Conservation (phyloP, 1,284 basidiomycete species). For the Waitea zeae region DNA sequence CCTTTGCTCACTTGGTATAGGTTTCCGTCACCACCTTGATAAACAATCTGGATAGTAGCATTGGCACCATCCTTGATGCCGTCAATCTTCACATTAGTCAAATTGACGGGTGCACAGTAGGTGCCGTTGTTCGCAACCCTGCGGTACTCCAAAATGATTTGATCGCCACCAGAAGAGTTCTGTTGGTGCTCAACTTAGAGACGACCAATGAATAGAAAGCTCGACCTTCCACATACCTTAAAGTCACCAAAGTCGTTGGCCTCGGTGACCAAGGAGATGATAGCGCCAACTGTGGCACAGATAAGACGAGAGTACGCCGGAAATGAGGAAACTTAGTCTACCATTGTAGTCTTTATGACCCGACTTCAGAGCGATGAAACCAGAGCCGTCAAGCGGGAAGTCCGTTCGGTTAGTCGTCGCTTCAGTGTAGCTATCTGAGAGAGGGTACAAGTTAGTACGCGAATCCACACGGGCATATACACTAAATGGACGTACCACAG, state of each 20-base stretch:
- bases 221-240: too few species aligned
- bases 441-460: too few species aligned
- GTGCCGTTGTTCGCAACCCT: too few species aligned
- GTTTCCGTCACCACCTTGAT: constrained; percentile 45
- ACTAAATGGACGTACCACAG: too few species aligned
- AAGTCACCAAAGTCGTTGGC: constrained; percentile 46
- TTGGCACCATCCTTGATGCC: constrained; percentile 36
- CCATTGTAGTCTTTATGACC: constrained; percentile 31
- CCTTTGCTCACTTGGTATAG: constrained; percentile 53
- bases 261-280: constrained; percentile 35
- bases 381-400: constrained; percentile 41
- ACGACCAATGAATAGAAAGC: too few species aligned
- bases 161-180: constrained; percentile 13
- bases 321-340: constrained; percentile 1
- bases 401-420: constrained; percentile 31
- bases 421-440: constrained; percentile 27
- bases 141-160: constrained; percentile 31
- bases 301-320: background rate
- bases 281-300: constrained; percentile 25
- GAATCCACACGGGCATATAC: too few species aligned
- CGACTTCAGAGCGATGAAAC: constrained; percentile 44
- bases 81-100: constrained; percentile 28
- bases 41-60: constrained; percentile 43
- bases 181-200: too few species aligned
- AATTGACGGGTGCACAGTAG: constrained; percentile 44